Evolutionary conservation across 2,329 filamentous ascomycete species (phyloP), one percentile per base, ranked within the genome.

Genomic region (Exophiala aquamarina): DNA sequence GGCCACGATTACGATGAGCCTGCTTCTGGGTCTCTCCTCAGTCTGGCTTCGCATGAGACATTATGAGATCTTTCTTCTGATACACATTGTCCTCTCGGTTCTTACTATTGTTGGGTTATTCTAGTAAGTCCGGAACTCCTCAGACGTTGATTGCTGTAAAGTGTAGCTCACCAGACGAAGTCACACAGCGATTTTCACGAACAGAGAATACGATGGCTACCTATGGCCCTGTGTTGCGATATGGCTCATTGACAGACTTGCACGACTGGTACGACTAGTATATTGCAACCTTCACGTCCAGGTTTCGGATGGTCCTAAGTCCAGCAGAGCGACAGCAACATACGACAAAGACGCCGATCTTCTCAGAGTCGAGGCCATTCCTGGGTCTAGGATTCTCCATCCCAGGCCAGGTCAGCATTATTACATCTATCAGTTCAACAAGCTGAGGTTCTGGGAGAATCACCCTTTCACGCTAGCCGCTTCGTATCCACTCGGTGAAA

Each of bases 381-480:
- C 66, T 2, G 64, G 60, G 1, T 64, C 67, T 1, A 58, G 46
- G 8, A 52, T 59, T 0, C 51, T 72, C 4, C 58, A 57, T 8
- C 66, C 72, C 1, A 60, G 59, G 2, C 70, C 75, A 3, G 76
- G 75, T 9, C 66, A 70, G 8, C 76, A 76, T 55, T 79, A 76
- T 54, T 77, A 72, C 48, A 58, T 79, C 8, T 76, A 78, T 44
- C 66, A 71, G 38, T 70, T 73, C 0, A 61, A 70, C 3, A 64
- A 66, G 14, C 61, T 71, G 11, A 64, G 65, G 7, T 66, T 73
- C 2, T 78, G 72, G 63, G 71, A 78, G 45, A 78, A 68, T 44
- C 76, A 79, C 50, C 76, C 76, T 0, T 78, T 79, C 55, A 74
- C 71, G 0, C 54, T 75, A 1, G 71, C 66, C 35, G 55, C 56